Percentiles rank a stretch among this genome's conserved stretches.
Evolutionary conservation across 345 rosid species (phyloP).

Genomic region (Pistacia vera): DNA sequence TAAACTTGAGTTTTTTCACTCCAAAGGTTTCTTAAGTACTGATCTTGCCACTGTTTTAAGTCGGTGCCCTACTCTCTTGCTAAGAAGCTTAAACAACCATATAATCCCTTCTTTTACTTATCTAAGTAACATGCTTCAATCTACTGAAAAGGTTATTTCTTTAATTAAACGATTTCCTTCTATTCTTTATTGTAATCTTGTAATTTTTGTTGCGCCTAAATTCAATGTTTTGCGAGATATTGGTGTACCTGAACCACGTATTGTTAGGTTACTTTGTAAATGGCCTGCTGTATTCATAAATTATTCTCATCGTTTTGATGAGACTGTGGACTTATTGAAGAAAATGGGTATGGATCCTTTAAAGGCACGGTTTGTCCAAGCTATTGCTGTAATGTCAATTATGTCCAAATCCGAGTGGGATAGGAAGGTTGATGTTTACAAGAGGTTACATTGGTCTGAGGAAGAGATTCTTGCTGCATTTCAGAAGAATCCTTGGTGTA

Average conservation of each 20-base stretch:
- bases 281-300: background rate
- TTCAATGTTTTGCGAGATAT: background rate
- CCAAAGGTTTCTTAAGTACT: too few relatives aligned
- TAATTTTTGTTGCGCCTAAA: background rate
- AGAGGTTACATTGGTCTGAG: conserved; percentile 26
- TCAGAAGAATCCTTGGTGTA: conserved; percentile 15
- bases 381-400: background rate
- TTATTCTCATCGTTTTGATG: background rate
- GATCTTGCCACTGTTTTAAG: too few relatives aligned
- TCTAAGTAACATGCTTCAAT: too few relatives aligned
- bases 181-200: background rate
- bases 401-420: conserved; percentile 13
- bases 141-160: too few relatives aligned
- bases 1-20: too few relatives aligned
- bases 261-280: background rate
- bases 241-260: conserved; percentile 8
- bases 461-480: conserved; percentile 28
- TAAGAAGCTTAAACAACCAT: too few relatives aligned
- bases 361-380: background rate
- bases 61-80: too few relatives aligned
- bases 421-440: conserved; percentile 11
- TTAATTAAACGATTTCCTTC: too few relatives aligned
- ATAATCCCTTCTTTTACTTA: too few relatives aligned
- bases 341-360: conserved; percentile 15
- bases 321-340: conserved; percentile 6